phyloP scores from a whole-genome alignment of 2,329 filamentous ascomycete species.

The Amesomyces nigricolor region DNA sequence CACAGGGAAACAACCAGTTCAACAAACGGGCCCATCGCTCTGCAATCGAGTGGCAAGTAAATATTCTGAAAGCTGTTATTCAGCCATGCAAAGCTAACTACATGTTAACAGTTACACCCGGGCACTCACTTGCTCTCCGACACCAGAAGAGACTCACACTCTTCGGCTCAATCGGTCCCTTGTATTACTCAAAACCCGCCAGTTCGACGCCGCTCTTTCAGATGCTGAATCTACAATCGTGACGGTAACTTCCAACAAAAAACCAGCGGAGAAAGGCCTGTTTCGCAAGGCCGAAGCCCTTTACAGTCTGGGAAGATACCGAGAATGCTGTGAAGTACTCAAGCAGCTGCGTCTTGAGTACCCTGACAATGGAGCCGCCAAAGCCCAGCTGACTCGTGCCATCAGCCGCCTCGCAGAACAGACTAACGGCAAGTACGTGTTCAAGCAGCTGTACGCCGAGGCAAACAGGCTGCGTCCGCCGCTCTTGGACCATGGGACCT shows the following conservation, averaged over 20 bases:
- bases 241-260: not conserved
- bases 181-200: constrained; percentile 29
- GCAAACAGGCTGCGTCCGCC: constrained; percentile 34
- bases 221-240: constrained; percentile 26
- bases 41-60: constrained; percentile 28
- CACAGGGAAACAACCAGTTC: constrained; percentile 34
- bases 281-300: constrained; percentile 42
- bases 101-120: constrained; percentile 11
- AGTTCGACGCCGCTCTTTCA: constrained; percentile 29
- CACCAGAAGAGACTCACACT: constrained; percentile 32
- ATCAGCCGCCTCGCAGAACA: constrained; percentile 35
- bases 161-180: constrained; percentile 35
- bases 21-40: constrained; percentile 33
- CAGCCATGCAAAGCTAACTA: not conserved
- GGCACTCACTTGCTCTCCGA: constrained; percentile 24
- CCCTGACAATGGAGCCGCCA: constrained; percentile 33
- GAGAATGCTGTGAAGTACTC: constrained; percentile 33
- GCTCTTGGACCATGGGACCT: constrained; percentile 44
- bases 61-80: no score
- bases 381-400: constrained; percentile 29
- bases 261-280: constrained; percentile 38
- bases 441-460: constrained; percentile 31
- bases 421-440: constrained; percentile 36
- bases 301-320: constrained; percentile 38
- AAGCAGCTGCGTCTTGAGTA: constrained; percentile 29